A percentile compares a stretch with the other conserved stretches of the same genome.
Conservation (phyloP, 108 stramenopile genomes). For the Cyclotella atomus region DNA sequence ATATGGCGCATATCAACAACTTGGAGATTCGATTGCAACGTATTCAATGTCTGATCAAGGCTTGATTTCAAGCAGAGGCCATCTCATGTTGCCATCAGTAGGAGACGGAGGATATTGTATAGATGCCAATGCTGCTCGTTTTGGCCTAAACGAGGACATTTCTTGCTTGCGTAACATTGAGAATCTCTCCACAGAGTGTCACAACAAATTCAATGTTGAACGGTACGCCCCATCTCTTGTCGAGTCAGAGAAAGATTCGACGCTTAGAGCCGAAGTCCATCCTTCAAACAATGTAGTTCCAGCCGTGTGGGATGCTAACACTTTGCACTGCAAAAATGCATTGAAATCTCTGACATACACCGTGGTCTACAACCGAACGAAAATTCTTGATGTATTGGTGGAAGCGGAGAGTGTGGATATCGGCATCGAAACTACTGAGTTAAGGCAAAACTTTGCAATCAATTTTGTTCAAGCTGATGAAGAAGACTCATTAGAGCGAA, state of each 20-base stretch:
- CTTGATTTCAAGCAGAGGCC: slow-evolving; percentile 4
- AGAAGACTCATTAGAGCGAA: slow-evolving; percentile 22
- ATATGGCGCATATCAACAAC: slow-evolving; percentile 26
- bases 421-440: slow-evolving; percentile 2
- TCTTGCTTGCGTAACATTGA: slow-evolving; percentile 10
- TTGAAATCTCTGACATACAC: slow-evolving; percentile 40
- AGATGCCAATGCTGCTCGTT: slow-evolving; percentile 27
- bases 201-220: slow-evolving; percentile 14
- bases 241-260: slow-evolving; percentile 30
- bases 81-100: slow-evolving; percentile 29
- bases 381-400: slow-evolving; percentile 34
- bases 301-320: slow-evolving; percentile 19
- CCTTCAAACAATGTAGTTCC: slow-evolving; percentile 5
- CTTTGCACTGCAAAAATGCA: slow-evolving; percentile 34
- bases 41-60: slow-evolving; percentile 19
- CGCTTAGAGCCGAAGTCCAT: slow-evolving; percentile 5
- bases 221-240: slow-evolving; percentile 25
- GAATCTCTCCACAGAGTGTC: slow-evolving; percentile 30
- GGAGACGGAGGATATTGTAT: slow-evolving; percentile 41
- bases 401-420: slow-evolving; percentile 30
- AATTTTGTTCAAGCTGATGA: slow-evolving; percentile 25
- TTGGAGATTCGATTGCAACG: slow-evolving; percentile 22
- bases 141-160: slow-evolving; percentile 21
- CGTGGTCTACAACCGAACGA: slow-evolving; percentile 29
- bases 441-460: slow-evolving; percentile 40